Evolutionary conservation across 2,329 filamentous ascomycete genomes (phyloP).

Genomic region (Coniella lustricola): DNA sequence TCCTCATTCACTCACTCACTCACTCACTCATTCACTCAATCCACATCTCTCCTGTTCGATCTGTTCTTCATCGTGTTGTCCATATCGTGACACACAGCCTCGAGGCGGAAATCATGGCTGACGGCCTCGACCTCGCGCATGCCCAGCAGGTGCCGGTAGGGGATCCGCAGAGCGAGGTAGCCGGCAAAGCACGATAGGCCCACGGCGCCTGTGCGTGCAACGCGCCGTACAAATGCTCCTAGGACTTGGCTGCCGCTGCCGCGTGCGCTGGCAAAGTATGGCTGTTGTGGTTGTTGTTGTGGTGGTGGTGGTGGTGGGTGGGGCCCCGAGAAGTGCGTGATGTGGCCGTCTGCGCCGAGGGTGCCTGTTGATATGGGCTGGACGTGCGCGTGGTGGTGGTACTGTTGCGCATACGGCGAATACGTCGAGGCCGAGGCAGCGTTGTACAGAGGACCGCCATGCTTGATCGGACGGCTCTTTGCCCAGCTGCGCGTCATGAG

Average conservation of each 20-base stretch:
- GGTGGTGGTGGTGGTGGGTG: neutral
- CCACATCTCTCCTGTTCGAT: neutral
- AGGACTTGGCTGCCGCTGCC: neutral
- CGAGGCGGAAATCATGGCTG: slow-evolving; percentile 8
- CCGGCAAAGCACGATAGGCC: slow-evolving; percentile 9
- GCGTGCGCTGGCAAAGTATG: neutral
- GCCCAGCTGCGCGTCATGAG: slow-evolving; percentile 12
- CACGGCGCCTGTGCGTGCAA: slow-evolving; percentile 2
- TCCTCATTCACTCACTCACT: no score
- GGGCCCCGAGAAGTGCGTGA: slow-evolving; percentile 13
- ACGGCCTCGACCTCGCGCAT: slow-evolving; percentile 9
- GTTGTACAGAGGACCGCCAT: neutral
- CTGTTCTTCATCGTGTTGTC: slow-evolving; percentile 9
- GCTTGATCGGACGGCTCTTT: slow-evolving; percentile 5
- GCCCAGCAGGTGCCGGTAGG: slow-evolving; percentile 7
- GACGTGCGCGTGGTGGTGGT: neutral
- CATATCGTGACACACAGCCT: slow-evolving; percentile 30
- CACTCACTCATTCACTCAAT: no score
- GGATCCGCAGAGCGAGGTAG: slow-evolving; percentile 10
- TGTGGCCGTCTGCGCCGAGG: slow-evolving; percentile 11
- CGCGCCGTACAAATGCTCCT: slow-evolving; percentile 4
- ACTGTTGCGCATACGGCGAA: neutral
- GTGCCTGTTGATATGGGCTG: neutral
- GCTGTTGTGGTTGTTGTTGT: neutral
- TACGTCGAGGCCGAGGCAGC: neutral